Percentiles rank a stretch among this genome's conserved stretches.
These are phyloP conservation scores for Neotropicomus parvogracilis DNA, from an alignment of 1,284 basidiomycete species.

Conservation along the genomic window DNA sequence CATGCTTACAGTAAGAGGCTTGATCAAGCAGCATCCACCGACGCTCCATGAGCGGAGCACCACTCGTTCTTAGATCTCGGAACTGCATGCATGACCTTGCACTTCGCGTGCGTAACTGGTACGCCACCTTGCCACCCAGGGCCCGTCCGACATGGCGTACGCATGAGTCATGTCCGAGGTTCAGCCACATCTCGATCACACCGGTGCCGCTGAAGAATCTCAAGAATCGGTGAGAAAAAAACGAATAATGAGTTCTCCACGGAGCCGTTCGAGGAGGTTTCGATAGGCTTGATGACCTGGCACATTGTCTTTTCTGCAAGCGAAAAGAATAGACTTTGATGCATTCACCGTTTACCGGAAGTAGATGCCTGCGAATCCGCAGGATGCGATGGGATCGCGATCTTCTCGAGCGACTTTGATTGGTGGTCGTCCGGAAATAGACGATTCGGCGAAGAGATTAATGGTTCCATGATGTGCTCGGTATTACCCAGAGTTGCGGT, in stretches of 20 bases:
- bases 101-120: conserved; percentile 15
- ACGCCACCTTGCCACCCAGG: conserved; percentile 12
- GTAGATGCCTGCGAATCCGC: conserved; percentile 14
- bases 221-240: background rate
- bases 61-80: conserved; percentile 10
- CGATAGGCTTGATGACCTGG: conserved; percentile 22
- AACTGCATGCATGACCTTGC: conserved; percentile 14
- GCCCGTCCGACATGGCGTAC: conserved; percentile 15
- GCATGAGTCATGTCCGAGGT: background rate
- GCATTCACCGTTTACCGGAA: background rate
- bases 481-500: background rate
- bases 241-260: background rate
- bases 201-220: conserved; percentile 4
- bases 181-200: conserved; percentile 15
- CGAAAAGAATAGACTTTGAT: background rate
- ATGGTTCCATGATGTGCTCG: background rate
- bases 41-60: conserved; percentile 1
- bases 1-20: no score
- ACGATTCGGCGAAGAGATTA: background rate
- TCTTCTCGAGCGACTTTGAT: conserved; percentile 4
- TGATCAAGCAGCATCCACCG: background rate
- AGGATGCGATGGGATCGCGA: conserved; percentile 9
- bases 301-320: background rate
- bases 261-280: no score
- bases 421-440: conserved; percentile 8